phyloP scores from a whole-genome alignment of 1,284 basidiomycete species.

The Sanghuangporus sanghuang region DNA sequence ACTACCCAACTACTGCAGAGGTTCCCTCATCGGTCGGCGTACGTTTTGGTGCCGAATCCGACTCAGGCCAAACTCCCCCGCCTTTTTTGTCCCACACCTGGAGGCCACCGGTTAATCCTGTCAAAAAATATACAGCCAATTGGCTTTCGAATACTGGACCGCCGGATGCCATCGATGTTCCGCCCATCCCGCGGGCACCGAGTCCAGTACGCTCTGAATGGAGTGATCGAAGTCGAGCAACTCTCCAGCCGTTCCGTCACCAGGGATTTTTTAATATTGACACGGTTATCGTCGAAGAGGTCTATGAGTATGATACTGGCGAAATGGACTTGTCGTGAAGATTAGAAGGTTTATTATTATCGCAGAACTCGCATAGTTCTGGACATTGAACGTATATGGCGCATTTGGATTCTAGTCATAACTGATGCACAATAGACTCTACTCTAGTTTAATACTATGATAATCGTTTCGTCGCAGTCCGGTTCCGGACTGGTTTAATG shows the following conservation, averaged over 20 bases:
- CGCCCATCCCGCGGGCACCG: not conserved
- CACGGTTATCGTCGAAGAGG: not conserved
- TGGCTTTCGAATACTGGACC: not conserved
- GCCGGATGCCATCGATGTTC: not conserved
- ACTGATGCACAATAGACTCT: not conserved
- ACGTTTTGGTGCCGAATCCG: slow-evolving; percentile 1
- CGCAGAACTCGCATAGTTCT: not conserved
- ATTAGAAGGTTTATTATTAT: too few species aligned
- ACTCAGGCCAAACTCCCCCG: slow-evolving; percentile 2
- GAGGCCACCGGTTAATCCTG: not conserved
- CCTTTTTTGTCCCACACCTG: slow-evolving; percentile 5
- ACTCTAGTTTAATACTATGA: not conserved
- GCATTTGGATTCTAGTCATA: not conserved
- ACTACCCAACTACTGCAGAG: not conserved
- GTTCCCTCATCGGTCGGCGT: slow-evolving; percentile 6
- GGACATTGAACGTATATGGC: not conserved
- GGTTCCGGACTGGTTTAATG: not conserved
- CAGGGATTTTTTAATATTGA: slow-evolving; percentile 5
- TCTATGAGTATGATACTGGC: not conserved
- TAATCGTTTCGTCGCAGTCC: not conserved
- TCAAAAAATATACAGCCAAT: not conserved
- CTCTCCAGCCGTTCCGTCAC: not conserved
- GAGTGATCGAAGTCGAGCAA: slow-evolving; percentile 12
- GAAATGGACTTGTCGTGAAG: not conserved
- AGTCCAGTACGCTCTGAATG: slow-evolving; percentile 17